Percentiles rank a stretch among this genome's conserved stretches.
Conservation (phyloP, 148 eudicot species). For the Chenopodium album region DNA sequence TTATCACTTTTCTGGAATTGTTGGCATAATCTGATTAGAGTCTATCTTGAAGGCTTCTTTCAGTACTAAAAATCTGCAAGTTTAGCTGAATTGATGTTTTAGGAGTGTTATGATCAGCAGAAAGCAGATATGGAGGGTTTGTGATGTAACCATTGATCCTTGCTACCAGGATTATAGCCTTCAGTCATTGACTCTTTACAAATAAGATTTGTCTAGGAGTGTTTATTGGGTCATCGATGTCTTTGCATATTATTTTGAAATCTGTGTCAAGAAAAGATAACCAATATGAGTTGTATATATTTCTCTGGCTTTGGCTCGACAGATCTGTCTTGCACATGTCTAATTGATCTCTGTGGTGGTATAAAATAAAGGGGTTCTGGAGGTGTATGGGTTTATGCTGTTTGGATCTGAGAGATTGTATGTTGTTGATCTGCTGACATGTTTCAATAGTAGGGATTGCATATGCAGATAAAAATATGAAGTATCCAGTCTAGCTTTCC, state of each 20-base stretch:
- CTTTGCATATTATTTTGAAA: background rate
- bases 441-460: background rate
- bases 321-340: background rate
- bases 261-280: background rate
- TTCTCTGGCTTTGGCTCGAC: background rate
- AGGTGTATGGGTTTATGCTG: background rate
- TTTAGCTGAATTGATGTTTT: background rate
- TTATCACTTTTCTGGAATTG: background rate
- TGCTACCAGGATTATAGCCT: background rate
- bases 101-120: background rate
- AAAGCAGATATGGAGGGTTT: background rate
- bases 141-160: background rate
- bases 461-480: background rate
- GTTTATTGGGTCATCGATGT: background rate
- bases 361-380: background rate
- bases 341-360: background rate
- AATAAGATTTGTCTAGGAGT: background rate
- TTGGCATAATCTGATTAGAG: background rate
- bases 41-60: background rate
- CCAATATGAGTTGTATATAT: background rate
- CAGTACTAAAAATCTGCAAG: background rate
- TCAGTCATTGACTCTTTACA: background rate
- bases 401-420: background rate
- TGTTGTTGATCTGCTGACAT: background rate
- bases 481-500: background rate